Percentiles rank a stretch among this genome's conserved stretches.
Evolutionary conservation across 2,329 filamentous ascomycete species (phyloP).

Genomic region (Alternaria arbusti): DNA sequence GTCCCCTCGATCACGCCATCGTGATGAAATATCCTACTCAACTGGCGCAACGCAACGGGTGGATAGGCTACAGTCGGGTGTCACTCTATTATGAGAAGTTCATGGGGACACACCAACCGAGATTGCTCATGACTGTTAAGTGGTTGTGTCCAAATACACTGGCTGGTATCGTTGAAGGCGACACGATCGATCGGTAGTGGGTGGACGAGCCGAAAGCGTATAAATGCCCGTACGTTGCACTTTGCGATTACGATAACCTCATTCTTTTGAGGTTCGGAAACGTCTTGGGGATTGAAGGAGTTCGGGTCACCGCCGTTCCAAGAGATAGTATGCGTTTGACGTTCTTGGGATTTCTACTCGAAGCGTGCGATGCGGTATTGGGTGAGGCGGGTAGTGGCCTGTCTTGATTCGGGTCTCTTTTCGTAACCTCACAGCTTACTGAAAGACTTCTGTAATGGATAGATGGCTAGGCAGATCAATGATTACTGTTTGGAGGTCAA

Average conservation of each 20-base stretch:
- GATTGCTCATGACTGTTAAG: neutral
- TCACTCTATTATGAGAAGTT: neutral
- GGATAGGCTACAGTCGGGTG: neutral
- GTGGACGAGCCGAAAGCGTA: neutral
- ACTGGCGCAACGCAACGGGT: neutral
- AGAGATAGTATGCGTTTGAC: neutral
- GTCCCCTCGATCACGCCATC: neutral
- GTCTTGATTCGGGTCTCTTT: neutral
- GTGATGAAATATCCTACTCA: neutral
- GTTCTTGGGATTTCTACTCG: neutral
- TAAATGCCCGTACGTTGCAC: neutral
- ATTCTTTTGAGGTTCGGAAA: neutral
- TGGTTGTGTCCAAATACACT: neutral
- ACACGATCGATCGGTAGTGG: neutral
- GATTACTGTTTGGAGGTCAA: neutral
- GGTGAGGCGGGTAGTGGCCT: neutral
- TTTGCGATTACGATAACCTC: neutral
- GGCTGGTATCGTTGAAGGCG: neutral
- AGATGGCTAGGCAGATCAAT: neutral
- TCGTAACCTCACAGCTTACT: neutral
- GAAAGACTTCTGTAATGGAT: no score
- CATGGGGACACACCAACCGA: neutral
- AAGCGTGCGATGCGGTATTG: neutral
- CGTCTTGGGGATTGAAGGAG: neutral
- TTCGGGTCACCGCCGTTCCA: neutral